Evolutionary conservation across 2,329 filamentous ascomycete genomes (phyloP), one percentile per base, ranked within the genome.

Genomic region (Aurifilum marmelostoma): DNA sequence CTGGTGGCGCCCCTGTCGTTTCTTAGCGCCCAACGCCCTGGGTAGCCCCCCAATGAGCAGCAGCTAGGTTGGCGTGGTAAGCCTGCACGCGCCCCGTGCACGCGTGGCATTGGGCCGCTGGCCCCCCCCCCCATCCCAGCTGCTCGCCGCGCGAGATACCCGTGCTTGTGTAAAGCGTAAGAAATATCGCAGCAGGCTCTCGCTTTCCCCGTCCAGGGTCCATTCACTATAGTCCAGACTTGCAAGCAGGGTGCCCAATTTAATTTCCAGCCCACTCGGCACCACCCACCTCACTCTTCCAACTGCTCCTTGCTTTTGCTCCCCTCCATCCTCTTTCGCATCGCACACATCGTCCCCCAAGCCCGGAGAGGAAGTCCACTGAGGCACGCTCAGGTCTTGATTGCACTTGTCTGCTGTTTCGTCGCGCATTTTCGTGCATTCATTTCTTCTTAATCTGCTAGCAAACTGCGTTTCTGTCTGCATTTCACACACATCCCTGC

Each of bases 211-310:
- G 41, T 63, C 60, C 41, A 67, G 24, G 27, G 61, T 54, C 54
- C 50, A 61, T n/a, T 21, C 43, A 47, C 16, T 7, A 16, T 18
- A 47, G 43, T 47, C 43, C 43, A 47, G 43, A 8, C 3, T 9
- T 21, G 39, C 24, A 54, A 60, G 43, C 43, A 47, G 69, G n/a
- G 69, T 65, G 69, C 67, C 67, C 67, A 62, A 39, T 71, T 67
- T 67, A 62, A 71, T 71, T 69, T 66, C 67, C 68, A 63, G 60
- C 65, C 65, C 56, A 37, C 56, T 47, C 52, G 63, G 39, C 63
- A 65, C 52, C 47, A 56, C 52, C 4, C 8, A 34, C 34, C 47
- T 59, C 29, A 66, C 43, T 39, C 58, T 60, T 65, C 65, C 69
- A 29, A 16, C 43, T 43, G 41, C 41, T 47, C 41, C 41, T 47